Percentiles rank a stretch among this genome's conserved stretches.
These are phyloP conservation scores for Buxus sempervirens DNA, from an alignment of 164 flowering plant genomes.

Conservation along the genomic window DNA sequence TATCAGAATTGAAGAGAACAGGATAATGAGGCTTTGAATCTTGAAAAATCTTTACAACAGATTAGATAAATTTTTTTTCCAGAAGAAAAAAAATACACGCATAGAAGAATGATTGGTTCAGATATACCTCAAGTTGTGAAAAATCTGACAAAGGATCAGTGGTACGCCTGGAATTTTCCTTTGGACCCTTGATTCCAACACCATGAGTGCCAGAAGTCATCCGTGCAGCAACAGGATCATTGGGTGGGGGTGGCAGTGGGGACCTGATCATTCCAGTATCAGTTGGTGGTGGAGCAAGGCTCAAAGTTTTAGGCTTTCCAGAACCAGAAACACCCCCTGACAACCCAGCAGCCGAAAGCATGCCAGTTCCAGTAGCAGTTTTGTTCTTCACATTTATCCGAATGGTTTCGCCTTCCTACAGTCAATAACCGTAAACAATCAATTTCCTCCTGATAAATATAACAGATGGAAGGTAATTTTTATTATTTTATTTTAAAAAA, in stretches of 20 bases:
- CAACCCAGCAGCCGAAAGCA: conserved; percentile 89
- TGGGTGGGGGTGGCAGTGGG: conserved; percentile 94
- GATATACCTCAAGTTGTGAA: conserved; percentile 75
- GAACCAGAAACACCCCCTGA: conserved; percentile 45
- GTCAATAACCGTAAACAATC: conserved; percentile 14
- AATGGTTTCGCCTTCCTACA: conserved; percentile 98
- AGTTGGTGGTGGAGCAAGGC: conserved; percentile 84
- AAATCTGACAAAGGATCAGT: conserved; percentile 72
- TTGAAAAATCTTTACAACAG: background rate
- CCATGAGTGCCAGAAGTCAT: conserved; percentile 36
- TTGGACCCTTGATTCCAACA: conserved; percentile 29
- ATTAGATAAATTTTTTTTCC: background rate
- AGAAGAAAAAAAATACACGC: background rate
- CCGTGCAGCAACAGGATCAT: conserved; percentile 79
- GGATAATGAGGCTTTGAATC: background rate
- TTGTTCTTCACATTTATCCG: conserved; percentile 89
- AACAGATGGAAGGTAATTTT: background rate
- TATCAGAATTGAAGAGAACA: background rate
- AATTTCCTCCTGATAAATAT: background rate
- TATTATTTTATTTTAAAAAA: too few species aligned
- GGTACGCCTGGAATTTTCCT: conserved; percentile 43
- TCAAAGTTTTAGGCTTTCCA: conserved; percentile 48
- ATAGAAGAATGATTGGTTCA: background rate
- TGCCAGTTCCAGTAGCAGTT: conserved; percentile 73
- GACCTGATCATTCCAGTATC: conserved; percentile 67